Conservation (phyloP, 2,329 filamentous ascomycete genomes). For the Zymoseptoria tritici region DNA sequence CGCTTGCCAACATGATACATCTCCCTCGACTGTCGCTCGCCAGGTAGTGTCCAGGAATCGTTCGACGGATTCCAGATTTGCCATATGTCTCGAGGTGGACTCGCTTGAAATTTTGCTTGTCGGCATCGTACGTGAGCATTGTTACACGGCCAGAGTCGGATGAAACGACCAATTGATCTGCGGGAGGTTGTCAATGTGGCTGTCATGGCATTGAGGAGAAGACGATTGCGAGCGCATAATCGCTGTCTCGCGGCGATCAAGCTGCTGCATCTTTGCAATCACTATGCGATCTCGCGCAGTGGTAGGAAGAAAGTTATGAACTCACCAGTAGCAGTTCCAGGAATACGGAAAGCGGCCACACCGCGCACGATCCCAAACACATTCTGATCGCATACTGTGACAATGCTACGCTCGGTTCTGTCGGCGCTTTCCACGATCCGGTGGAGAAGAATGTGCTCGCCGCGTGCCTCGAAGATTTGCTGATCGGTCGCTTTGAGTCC, state of each 20-base stretch:
- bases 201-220: background rate
- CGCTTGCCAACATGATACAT: constrained; percentile 85
- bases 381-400: constrained; percentile 81
- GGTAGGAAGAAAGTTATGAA: constrained; percentile 1
- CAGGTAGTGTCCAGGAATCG: constrained; percentile 91
- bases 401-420: constrained; percentile 68
- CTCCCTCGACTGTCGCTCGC: constrained; percentile 92
- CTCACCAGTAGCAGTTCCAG: constrained; percentile 87
- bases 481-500: constrained; percentile 85
- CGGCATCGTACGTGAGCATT: constrained; percentile 82
- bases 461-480: constrained; percentile 89
- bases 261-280: constrained; percentile 28
- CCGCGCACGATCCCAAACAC: constrained; percentile 92
- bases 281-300: constrained; percentile 36
- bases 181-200: constrained; percentile 4
- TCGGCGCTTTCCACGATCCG: constrained; percentile 57
- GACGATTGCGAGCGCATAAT: background rate
- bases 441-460: constrained; percentile 79
- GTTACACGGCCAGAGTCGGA: constrained; percentile 94
- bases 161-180: constrained; percentile 91
- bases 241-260: background rate
- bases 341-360: constrained; percentile 80
- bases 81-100: constrained; percentile 96
- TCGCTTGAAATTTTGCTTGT: constrained; percentile 78
- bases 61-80: constrained; percentile 88